phyloP scores from a whole-genome alignment of 2,329 filamentous ascomycete genomes.

The Endothia cerciana region DNA sequence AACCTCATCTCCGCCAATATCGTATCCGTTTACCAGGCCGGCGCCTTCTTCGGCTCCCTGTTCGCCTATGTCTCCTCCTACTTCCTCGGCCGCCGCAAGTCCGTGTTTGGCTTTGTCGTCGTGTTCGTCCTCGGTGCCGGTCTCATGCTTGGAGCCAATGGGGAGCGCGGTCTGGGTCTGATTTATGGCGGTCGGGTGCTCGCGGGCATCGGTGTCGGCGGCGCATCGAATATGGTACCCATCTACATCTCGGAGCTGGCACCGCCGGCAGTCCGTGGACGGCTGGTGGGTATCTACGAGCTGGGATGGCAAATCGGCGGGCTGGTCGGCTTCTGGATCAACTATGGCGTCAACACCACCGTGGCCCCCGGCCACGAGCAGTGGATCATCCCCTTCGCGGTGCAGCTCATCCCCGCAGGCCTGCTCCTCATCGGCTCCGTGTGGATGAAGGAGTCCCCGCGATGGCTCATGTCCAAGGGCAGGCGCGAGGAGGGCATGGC shows the following conservation, averaged over 20 bases:
- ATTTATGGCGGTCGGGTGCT: constrained; percentile 66
- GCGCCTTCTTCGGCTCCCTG: constrained; percentile 81
- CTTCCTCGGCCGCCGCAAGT: constrained; percentile 69
- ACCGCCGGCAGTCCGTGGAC: constrained; percentile 66
- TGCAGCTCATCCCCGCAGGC: constrained; percentile 70
- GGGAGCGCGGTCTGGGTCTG: constrained; percentile 63
- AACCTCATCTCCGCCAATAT: constrained; percentile 73
- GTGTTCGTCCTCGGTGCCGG: constrained; percentile 74
- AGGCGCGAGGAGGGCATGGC: constrained; percentile 61
- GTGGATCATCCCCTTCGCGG: constrained; percentile 68
- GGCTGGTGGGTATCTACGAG: constrained; percentile 69
- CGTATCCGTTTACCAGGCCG: constrained; percentile 80
- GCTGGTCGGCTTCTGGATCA: constrained; percentile 68
- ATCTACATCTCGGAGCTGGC: constrained; percentile 65
- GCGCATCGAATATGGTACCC: constrained; percentile 64
- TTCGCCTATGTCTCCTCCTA: constrained; percentile 68
- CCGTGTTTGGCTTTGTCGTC: constrained; percentile 61
- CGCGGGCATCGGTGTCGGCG: constrained; percentile 66
- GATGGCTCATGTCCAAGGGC: constrained; percentile 70
- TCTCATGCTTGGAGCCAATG: constrained; percentile 70
- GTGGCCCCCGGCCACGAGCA: constrained; percentile 52
- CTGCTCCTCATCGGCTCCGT: constrained; percentile 62
- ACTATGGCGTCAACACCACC: constrained; percentile 62
- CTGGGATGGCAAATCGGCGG: constrained; percentile 68
- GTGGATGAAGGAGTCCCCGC: constrained; percentile 67